Conservation (phyloP, 2,329 filamentous ascomycete species). For the Lithohypha guttulata region DNA sequence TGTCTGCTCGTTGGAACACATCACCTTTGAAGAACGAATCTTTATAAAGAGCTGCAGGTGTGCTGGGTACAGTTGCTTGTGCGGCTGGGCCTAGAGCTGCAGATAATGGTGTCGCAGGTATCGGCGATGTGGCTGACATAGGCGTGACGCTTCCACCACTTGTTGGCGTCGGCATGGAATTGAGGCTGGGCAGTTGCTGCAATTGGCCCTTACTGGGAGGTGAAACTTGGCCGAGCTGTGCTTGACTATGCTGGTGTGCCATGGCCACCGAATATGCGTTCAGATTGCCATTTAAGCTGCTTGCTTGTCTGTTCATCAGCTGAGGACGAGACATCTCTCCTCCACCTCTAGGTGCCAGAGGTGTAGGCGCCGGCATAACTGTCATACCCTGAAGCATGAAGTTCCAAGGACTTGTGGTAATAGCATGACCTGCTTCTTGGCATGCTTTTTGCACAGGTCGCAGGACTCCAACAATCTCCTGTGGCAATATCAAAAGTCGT, state of each 20-base stretch:
- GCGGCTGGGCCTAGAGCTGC: constrained; percentile 82
- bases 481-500: constrained; percentile 36
- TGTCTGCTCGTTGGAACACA: constrained; percentile 40
- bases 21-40: constrained; percentile 40
- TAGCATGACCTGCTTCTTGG: constrained; percentile 66
- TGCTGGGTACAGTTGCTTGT: constrained; percentile 66
- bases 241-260: constrained; percentile 24
- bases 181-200: constrained; percentile 26
- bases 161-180: constrained; percentile 15
- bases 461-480: constrained; percentile 62
- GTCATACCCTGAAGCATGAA: constrained; percentile 39
- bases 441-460: constrained; percentile 72
- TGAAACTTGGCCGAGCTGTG: constrained; percentile 17
- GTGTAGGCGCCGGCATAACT: constrained; percentile 19
- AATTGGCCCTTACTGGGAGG: not conserved
- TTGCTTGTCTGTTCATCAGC: constrained; percentile 5
- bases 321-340: constrained; percentile 6
- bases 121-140: constrained; percentile 40
- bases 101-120: constrained; percentile 80
- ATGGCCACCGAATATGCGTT: constrained; percentile 9
- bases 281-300: constrained; percentile 9
- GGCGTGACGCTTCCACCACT: constrained; percentile 17
- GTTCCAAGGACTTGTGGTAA: constrained; percentile 55
- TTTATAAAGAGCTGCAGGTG: constrained; percentile 37
- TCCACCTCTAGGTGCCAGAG: constrained; percentile 9